These are phyloP conservation scores for Albifimbria verrucaria DNA, from an alignment of 2,329 filamentous ascomycete genomes.

Conservation along the genomic window DNA sequence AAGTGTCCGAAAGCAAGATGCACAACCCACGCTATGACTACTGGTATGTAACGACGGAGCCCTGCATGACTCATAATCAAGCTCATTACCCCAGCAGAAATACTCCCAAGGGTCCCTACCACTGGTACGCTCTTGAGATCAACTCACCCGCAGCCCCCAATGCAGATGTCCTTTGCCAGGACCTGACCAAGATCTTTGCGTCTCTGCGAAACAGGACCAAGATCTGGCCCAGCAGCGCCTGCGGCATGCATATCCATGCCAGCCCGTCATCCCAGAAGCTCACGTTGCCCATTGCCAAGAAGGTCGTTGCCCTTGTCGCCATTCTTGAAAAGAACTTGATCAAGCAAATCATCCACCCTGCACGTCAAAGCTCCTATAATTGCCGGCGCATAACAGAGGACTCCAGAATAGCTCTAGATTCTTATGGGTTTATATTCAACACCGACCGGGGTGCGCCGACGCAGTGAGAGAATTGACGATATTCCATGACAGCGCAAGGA, in stretches of 20 bases:
- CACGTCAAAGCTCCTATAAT: slow-evolving; percentile 15
- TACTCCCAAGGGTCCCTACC: slow-evolving; percentile 13
- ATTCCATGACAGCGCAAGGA: background rate
- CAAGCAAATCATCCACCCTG: slow-evolving; percentile 17
- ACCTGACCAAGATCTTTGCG: slow-evolving; percentile 14
- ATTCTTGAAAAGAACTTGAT: slow-evolving; percentile 19
- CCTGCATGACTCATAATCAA: slow-evolving; percentile 16
- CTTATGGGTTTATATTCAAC: background rate
- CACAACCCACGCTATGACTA: slow-evolving; percentile 8
- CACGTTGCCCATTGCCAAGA: slow-evolving; percentile 13
- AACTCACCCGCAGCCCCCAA: slow-evolving; percentile 19
- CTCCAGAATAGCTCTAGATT: slow-evolving; percentile 13
- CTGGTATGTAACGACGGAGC: slow-evolving; percentile 19
- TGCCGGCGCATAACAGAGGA: slow-evolving; percentile 13
- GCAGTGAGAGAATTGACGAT: background rate
- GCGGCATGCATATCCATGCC: slow-evolving; percentile 23
- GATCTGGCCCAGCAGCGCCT: slow-evolving; percentile 20
- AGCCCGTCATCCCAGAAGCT: slow-evolving; percentile 13
- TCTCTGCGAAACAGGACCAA: slow-evolving; percentile 13
- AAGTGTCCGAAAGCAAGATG: background rate
- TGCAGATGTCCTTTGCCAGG: slow-evolving; percentile 12
- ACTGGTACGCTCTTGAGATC: slow-evolving; percentile 22
- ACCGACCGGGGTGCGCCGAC: background rate
- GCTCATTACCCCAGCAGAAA: slow-evolving; percentile 9
- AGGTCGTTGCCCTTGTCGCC: slow-evolving; percentile 16